Percentiles rank a stretch among this genome's conserved stretches.
Evolutionary conservation across 176 grass and related monocot species (phyloP).

Genomic region (Zoysia pacifica): DNA sequence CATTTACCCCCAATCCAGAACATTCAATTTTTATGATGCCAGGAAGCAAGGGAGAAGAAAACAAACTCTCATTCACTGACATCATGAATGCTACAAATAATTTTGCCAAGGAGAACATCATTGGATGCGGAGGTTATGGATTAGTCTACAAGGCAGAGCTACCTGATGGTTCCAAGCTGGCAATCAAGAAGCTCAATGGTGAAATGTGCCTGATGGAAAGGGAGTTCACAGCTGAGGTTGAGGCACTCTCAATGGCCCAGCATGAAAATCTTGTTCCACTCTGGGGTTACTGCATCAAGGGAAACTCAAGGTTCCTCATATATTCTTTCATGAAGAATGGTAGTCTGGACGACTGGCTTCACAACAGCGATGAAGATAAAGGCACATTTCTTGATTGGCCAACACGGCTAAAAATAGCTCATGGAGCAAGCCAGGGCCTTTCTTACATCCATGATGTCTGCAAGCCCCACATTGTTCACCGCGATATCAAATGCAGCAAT

Average conservation of each 20-base stretch:
- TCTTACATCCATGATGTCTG: conserved; percentile 65
- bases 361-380: conserved; percentile 38
- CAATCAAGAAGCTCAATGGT: conserved; percentile 42
- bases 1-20: conserved; percentile 14
- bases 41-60: conserved; percentile 14
- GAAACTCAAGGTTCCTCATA: conserved; percentile 52
- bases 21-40: conserved; percentile 33
- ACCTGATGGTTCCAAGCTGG: conserved; percentile 52
- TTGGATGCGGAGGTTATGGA: conserved; percentile 72
- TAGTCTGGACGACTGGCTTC: conserved; percentile 76
- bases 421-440: conserved; percentile 56
- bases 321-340: conserved; percentile 79
- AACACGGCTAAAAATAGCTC: conserved; percentile 48
- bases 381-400: conserved; percentile 56
- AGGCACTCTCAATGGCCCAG: conserved; percentile 66
- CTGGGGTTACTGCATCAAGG: conserved; percentile 61
- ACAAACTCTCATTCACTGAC: conserved; percentile 37
- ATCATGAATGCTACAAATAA: conserved; percentile 45
- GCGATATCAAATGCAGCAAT: conserved; percentile 83
- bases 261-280: conserved; percentile 65
- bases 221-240: conserved; percentile 3
- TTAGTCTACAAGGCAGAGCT: conserved; percentile 64
- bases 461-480: conserved; percentile 66
- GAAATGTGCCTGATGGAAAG: too few species aligned
- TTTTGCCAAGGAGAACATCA: conserved; percentile 61